Percentiles rank a stretch among this genome's conserved stretches.
Evolutionary conservation across 768 basidiomycete species (phyloP).

Genomic region (Tremella mesenterica): DNA sequence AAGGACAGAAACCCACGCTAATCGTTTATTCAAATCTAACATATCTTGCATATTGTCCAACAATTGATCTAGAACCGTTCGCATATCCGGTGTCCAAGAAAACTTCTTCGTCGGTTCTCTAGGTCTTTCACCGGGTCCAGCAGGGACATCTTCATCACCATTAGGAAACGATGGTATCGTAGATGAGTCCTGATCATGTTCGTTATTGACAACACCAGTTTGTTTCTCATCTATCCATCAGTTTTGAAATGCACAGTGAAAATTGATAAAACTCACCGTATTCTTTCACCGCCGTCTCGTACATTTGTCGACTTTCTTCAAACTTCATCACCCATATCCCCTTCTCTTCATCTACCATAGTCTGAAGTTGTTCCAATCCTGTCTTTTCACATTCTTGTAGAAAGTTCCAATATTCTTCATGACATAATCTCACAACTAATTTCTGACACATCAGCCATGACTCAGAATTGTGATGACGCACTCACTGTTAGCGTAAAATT

Average conservation of each 20-base stretch:
- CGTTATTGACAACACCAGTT: neutral
- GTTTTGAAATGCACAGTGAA: neutral
- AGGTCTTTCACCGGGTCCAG: constrained; percentile 9
- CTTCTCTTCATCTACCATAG: constrained; percentile 59
- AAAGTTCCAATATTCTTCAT: constrained; percentile 60
- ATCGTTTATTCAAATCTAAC: constrained; percentile 16
- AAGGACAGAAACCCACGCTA: constrained; percentile 12
- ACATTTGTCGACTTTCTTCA: constrained; percentile 58
- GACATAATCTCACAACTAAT: constrained; percentile 85
- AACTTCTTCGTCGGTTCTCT: constrained; percentile 25
- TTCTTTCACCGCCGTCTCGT: constrained; percentile 51
- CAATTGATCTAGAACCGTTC: constrained; percentile 24
- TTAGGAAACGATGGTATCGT: neutral
- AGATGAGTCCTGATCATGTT: neutral
- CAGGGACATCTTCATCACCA: constrained; percentile 9
- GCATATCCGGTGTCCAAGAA: constrained; percentile 27
- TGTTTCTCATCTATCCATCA: constrained; percentile 6
- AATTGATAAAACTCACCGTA: constrained; percentile 24
- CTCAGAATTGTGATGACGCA: constrained; percentile 26
- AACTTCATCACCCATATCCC: constrained; percentile 65
- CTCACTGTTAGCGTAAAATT: constrained; percentile 69
- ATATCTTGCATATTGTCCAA: constrained; percentile 24
- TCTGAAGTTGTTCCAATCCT: constrained; percentile 56
- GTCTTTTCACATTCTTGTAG: constrained; percentile 62
- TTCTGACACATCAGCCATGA: constrained; percentile 52